These are phyloP conservation scores for Penicillium antarcticum DNA, from an alignment of 495 filamentous ascomycete genomes.

Conservation along the genomic window DNA sequence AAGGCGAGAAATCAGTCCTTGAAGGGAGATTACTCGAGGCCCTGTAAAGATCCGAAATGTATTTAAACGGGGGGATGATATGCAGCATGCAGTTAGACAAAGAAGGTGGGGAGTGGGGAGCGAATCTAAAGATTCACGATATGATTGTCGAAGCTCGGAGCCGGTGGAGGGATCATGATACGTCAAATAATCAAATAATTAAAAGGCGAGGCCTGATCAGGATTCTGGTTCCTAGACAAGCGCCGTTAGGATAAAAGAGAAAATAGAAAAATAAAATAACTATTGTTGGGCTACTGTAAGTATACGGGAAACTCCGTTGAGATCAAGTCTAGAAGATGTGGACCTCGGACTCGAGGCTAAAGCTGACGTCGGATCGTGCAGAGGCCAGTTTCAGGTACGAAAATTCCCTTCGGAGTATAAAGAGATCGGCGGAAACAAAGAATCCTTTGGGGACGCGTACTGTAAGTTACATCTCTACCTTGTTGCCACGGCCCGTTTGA, in stretches of 20 bases:
- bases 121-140: not conserved
- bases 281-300: not conserved
- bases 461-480: conserved; percentile 17
- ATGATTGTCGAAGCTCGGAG: conserved; percentile 9
- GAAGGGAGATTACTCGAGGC: conserved; percentile 20
- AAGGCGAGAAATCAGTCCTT: not conserved
- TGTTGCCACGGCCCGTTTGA: conserved; percentile 30
- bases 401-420: conserved; percentile 27
- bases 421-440: conserved; percentile 12
- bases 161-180: conserved; percentile 22
- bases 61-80: conserved; percentile 24
- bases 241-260: conserved; percentile 1
- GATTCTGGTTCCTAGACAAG: conserved; percentile 2
- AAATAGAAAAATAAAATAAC: not conserved
- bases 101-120: conserved; percentile 1
- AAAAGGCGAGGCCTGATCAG: conserved; percentile 1
- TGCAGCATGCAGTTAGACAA: conserved; percentile 30
- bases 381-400: conserved; percentile 27
- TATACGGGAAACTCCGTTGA: conserved; percentile 2
- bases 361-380: conserved; percentile 20
- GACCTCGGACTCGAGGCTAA: conserved; percentile 9
- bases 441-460: not conserved
- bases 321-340: conserved; percentile 11
- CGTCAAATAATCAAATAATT: conserved; percentile 11
- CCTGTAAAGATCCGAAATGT: conserved; percentile 19